phyloP scores from a whole-genome alignment of 345 rosid genomes.

The Hypericum perforatum region DNA sequence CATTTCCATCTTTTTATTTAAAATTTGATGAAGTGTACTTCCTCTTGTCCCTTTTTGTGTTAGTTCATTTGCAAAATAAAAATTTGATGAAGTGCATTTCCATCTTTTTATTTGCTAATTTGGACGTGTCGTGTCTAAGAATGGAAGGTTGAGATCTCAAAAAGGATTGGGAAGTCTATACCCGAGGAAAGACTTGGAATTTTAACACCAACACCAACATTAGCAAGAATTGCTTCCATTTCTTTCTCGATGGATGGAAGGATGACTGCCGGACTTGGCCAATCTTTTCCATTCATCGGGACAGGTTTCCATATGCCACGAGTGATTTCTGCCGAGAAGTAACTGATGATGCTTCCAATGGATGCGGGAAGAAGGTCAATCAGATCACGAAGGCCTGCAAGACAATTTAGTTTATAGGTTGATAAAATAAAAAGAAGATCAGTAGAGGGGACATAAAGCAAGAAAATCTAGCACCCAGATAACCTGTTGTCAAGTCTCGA shows the following conservation, averaged over 20 bases:
- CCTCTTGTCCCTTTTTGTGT: too few relatives aligned
- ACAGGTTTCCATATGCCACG: constrained; percentile 63
- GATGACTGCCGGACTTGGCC: constrained; percentile 57
- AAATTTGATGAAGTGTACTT: too few relatives aligned
- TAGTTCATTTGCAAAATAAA: too few relatives aligned
- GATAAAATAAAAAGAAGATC: constrained; percentile 2
- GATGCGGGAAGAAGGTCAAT: constrained; percentile 61
- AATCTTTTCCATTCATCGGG: constrained; percentile 62
- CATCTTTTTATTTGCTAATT: not conserved
- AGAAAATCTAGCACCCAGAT: constrained; percentile 2
- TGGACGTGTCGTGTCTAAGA: not conserved
- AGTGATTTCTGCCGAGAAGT: constrained; percentile 51
- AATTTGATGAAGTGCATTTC: too few relatives aligned
- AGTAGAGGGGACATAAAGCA: constrained; percentile 3
- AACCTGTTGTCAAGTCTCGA: constrained; percentile 57
- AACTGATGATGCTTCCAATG: constrained; percentile 41
- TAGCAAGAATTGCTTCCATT: constrained; percentile 42
- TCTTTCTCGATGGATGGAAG: constrained; percentile 41
- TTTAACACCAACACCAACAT: constrained; percentile 33
- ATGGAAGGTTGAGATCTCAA: not conserved
- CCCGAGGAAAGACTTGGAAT: constrained; percentile 33
- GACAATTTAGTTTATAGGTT: not conserved
- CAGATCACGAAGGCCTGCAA: constrained; percentile 57
- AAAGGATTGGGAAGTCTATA: constrained; percentile 14
- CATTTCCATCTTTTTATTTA: too few relatives aligned